phyloP scores from a whole-genome alignment of 148 eudicot species.

The Camellia sinensis region DNA sequence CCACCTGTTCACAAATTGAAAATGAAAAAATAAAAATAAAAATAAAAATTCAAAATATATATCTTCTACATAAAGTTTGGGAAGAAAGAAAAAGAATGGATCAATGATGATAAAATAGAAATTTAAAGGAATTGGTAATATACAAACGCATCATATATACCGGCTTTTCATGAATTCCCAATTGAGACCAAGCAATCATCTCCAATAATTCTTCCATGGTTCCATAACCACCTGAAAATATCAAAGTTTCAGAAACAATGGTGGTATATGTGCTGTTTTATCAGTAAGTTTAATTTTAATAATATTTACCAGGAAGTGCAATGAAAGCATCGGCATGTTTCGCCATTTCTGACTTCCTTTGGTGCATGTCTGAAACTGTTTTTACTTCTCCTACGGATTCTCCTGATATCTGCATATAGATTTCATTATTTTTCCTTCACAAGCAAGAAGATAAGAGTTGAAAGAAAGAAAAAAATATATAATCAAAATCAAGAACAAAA shows the following conservation, averaged over 20 bases:
- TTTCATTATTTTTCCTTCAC: slow-evolving; percentile 3
- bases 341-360: slow-evolving; percentile 78
- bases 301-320: slow-evolving; percentile 74
- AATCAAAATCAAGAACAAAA: not conserved
- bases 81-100: not conserved
- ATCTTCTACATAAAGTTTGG: not conserved
- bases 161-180: slow-evolving; percentile 82
- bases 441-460: not conserved
- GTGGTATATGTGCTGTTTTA: not conserved
- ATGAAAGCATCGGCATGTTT: slow-evolving; percentile 81
- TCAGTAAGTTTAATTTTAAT: not conserved
- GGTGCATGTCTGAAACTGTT: slow-evolving; percentile 73
- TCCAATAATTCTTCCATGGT: slow-evolving; percentile 81
- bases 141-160: slow-evolving; percentile 24
- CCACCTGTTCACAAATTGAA: slow-evolving; percentile 44
- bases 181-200: slow-evolving; percentile 72
- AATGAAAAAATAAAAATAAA: not conserved
- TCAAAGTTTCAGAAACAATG: not conserved
- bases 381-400: slow-evolving; percentile 58
- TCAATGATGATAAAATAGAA: not conserved
- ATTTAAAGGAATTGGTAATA: not conserved
- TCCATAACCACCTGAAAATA: slow-evolving; percentile 67
- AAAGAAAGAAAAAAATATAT: not conserved
- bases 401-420: slow-evolving; percentile 52
- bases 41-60: not conserved